Evolutionary conservation across 805 yeast genomes (phyloP).

Genomic region (Myxozyma vanderwaltii): DNA sequence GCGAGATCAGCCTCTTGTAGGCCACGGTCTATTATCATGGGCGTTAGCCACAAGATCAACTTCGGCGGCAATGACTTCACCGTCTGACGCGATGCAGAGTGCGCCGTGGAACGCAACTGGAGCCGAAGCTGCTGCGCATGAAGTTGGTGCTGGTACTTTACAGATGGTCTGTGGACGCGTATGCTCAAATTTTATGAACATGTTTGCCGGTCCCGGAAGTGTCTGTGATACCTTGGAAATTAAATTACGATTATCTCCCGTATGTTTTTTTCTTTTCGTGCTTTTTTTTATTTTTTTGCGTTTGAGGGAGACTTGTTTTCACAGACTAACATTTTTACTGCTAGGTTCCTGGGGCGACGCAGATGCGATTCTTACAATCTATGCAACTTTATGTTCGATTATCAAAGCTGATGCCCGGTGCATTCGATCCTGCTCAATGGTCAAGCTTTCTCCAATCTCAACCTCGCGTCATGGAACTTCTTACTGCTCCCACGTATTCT

Average conservation of each 20-base stretch:
- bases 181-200: constrained; percentile 36
- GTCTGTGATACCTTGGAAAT: constrained; percentile 39
- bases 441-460: constrained; percentile 26
- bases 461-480: constrained; percentile 22
- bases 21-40: constrained; percentile 46
- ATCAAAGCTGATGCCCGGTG: constrained; percentile 25
- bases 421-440: constrained; percentile 33
- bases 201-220: constrained; percentile 30
- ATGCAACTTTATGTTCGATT: constrained; percentile 30
- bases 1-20: constrained; percentile 44
- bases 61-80: background rate
- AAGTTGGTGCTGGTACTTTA: background rate
- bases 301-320: background rate
- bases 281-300: background rate
- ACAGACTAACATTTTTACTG: background rate
- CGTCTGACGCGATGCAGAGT: background rate
- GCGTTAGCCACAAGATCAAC: constrained; percentile 22
- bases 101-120: constrained; percentile 1
- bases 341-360: constrained; percentile 31
- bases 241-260: constrained; percentile 38
- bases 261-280: constrained; percentile 2
- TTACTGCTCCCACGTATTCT: constrained; percentile 25
- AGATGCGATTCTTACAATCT: constrained; percentile 22
- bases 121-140: constrained; percentile 6
- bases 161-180: constrained; percentile 37